Evolutionary conservation across 495 filamentous ascomycete genomes (phyloP).

Genomic region (Glonium stellatum): DNA sequence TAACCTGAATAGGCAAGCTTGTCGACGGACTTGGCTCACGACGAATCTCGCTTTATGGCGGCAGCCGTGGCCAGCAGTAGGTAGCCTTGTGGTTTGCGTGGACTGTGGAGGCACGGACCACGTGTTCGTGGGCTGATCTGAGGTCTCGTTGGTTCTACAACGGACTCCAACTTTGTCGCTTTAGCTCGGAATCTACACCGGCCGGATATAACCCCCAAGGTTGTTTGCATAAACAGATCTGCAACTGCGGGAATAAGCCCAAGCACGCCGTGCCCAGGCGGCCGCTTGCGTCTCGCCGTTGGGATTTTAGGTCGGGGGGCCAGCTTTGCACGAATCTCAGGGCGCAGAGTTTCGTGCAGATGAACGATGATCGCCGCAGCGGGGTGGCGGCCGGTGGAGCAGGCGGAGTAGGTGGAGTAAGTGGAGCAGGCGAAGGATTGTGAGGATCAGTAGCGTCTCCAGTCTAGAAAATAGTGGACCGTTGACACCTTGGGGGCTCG

Average conservation of each 20-base stretch:
- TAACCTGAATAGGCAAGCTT: constrained; percentile 5
- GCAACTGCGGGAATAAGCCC: background rate
- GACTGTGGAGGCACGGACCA: constrained; percentile 17
- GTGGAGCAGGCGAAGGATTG: background rate
- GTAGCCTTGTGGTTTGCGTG: constrained; percentile 7
- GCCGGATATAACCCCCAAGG: constrained; percentile 12
- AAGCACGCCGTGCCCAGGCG: background rate
- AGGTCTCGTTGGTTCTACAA: constrained; percentile 19
- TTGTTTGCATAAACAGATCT: constrained; percentile 12
- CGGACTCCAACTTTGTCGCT: constrained; percentile 11
- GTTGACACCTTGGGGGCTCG: background rate
- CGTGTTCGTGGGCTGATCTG: constrained; percentile 23
- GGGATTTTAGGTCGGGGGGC: background rate
- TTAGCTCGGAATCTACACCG: constrained; percentile 11
- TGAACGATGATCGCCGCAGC: background rate
- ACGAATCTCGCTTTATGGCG: no score
- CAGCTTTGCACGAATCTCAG: background rate
- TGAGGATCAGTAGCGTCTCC: background rate
- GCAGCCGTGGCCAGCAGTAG: background rate
- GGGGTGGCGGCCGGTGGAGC: background rate
- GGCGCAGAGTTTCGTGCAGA: background rate
- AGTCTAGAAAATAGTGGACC: background rate
- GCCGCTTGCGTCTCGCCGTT: background rate
- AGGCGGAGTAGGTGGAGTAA: background rate
- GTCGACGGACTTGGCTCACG: background rate